Evolutionary conservation across 495 filamentous ascomycete genomes (phyloP), one percentile per base, ranked within the genome.

Genomic region (Penicillium arizonense): DNA sequence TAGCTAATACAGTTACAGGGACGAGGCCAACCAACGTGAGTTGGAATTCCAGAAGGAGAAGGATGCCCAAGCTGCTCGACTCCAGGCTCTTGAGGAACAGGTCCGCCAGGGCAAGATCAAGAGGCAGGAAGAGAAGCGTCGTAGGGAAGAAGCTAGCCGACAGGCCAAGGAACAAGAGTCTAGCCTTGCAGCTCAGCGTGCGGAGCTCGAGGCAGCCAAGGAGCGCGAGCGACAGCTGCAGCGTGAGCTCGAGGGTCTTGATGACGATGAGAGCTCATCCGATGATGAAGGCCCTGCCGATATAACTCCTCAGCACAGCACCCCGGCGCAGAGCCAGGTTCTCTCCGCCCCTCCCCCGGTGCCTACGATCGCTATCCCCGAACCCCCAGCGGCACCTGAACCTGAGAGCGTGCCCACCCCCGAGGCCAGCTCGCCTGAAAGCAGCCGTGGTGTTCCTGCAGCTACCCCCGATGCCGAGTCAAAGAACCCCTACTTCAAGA

Each of bases 41-140:
- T 82, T 86, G 12, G 93, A 93, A 47, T 79, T 96, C 30, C 82
- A 77, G 24, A 82, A 75, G 54, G 91, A 96, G 69, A 87, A 87
- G 42, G 84, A 91, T 55, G 92, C 86, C 39, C 84, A 91, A 41
- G 85, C 88, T 61, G 89, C 88, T 38, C 87, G 90, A 39, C 81
- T 96, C 18, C 87, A 83, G 59, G 93, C 91, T 21, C 79, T 99
- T 24, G 91, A 99, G 63, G 90, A 97, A 64, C 91, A 95, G 66
- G 91, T 97, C 40, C 86, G 86, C 56, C 88, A 91, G 68, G 92
- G 93, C 48, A 97, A 97, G 72, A 73, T 97, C n/a, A 95, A 92
- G 79, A 96, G 94, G 67, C 87, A 92, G 59, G 95, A 97, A 68
- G 95, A 96, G 74, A 96, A 93, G 74, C 85, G 84, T 16, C 85